Percentiles rank a stretch among this genome's conserved stretches.
Evolutionary conservation across 306 rosid genomes (phyloP).

Genomic region (Biancaea sappan): DNA sequence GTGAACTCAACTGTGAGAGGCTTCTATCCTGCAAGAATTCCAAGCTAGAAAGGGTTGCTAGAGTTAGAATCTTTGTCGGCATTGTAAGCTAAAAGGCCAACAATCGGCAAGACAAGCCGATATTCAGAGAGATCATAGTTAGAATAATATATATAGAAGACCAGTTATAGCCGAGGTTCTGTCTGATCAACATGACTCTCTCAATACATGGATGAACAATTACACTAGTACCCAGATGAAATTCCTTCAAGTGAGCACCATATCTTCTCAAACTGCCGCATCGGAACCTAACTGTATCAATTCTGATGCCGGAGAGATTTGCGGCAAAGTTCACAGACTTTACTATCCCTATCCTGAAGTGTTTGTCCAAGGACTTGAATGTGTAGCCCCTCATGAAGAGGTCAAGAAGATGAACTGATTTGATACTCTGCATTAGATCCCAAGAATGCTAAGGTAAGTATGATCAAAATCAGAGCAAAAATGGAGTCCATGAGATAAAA

Average conservation of each 20-base stretch:
- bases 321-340: conserved; percentile 63
- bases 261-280: conserved; percentile 90
- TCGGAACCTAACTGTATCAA: conserved; percentile 62
- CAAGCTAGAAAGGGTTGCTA: conserved; percentile 78
- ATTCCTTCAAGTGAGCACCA: conserved; percentile 78
- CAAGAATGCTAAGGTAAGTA: conserved; percentile 40
- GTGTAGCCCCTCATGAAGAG: conserved; percentile 82
- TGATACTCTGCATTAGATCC: conserved; percentile 50
- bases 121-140: conserved; percentile 74
- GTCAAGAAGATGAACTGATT: conserved; percentile 80
- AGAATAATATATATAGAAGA: conserved; percentile 65
- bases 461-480: conserved; percentile 45
- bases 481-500: conserved; percentile 62
- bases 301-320: conserved; percentile 74
- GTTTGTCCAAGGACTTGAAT: conserved; percentile 53
- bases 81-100: conserved; percentile 82
- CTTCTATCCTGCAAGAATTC: conserved; percentile 62
- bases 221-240: conserved; percentile 66
- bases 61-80: conserved; percentile 59
- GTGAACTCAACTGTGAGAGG: conserved; percentile 75
- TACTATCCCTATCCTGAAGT: conserved; percentile 59
- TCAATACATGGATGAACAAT: conserved; percentile 82
- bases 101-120: conserved; percentile 74
- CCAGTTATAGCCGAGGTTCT: conserved; percentile 79
- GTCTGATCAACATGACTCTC: conserved; percentile 74